A percentile compares a stretch with the other conserved stretches of the same genome.
Conservation (phyloP, 1,139 yeast genomes). For the Suhomyces terraborum region DNA sequence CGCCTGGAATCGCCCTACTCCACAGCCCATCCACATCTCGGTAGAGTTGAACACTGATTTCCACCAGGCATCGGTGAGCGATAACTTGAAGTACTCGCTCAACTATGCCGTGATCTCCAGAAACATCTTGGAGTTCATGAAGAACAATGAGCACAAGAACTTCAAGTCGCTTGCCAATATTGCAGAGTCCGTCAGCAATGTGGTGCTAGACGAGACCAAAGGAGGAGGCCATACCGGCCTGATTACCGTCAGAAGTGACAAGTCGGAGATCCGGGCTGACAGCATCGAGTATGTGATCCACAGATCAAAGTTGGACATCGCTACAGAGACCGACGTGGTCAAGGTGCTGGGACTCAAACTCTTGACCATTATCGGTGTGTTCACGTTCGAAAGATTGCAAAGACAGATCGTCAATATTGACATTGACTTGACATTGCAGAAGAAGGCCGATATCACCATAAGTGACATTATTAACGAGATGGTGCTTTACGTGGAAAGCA, state of each 20-base stretch:
- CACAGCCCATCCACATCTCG: slow-evolving; percentile 68
- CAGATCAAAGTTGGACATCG: slow-evolving; percentile 25
- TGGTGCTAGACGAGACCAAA: slow-evolving; percentile 49
- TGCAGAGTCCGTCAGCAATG: slow-evolving; percentile 54
- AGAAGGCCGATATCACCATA: slow-evolving; percentile 35
- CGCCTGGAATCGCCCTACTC: slow-evolving; percentile 70
- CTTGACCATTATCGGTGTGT: slow-evolving; percentile 84
- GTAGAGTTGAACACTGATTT: slow-evolving; percentile 69
- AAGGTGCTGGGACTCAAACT: slow-evolving; percentile 56
- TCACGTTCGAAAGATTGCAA: slow-evolving; percentile 81
- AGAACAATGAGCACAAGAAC: slow-evolving; percentile 43
- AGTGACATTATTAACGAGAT: slow-evolving; percentile 48
- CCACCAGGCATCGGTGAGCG: slow-evolving; percentile 67
- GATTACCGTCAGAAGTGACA: slow-evolving; percentile 48
- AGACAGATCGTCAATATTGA: slow-evolving; percentile 75
- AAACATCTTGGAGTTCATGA: slow-evolving; percentile 56
- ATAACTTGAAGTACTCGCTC: slow-evolving; percentile 76
- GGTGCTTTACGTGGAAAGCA: slow-evolving; percentile 61
- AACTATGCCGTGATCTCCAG: slow-evolving; percentile 85
- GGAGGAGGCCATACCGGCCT: slow-evolving; percentile 56
- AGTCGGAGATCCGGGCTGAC: slow-evolving; percentile 60
- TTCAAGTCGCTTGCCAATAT: slow-evolving; percentile 57
- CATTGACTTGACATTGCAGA: slow-evolving; percentile 34
- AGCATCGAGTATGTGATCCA: slow-evolving; percentile 42
- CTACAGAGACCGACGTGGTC: slow-evolving; percentile 27